Percentiles rank a stretch among this genome's conserved stretches.
phyloP scores from a whole-genome alignment of 108 stramenopile species.

The Pelagomonas calceolata region DNA sequence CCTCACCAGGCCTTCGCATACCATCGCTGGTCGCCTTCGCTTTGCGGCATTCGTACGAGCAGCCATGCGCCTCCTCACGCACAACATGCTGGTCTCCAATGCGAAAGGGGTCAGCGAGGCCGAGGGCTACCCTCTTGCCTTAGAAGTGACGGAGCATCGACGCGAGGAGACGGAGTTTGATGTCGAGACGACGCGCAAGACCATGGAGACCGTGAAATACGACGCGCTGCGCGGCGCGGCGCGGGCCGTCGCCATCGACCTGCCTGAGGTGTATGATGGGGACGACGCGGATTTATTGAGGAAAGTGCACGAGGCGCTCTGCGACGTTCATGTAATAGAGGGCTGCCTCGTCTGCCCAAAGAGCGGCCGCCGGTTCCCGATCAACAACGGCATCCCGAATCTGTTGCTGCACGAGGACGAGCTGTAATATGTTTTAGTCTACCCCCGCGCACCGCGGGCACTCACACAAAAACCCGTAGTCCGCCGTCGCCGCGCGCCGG shows the following conservation, averaged over 20 bases:
- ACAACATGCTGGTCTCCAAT: constrained; percentile 20
- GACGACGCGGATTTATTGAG: not conserved
- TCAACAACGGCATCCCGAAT: constrained; percentile 86
- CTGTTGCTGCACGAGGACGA: constrained; percentile 98
- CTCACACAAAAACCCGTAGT: constrained; percentile 67
- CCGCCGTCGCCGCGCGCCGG: constrained; percentile 42
- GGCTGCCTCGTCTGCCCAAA: constrained; percentile 76
- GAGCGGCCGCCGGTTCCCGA: constrained; percentile 75
- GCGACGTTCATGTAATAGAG: constrained; percentile 63
- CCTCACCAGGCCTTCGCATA: no score
- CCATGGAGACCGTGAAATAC: constrained; percentile 6
- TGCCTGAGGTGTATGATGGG: not conserved
- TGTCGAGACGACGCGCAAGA: not conserved
- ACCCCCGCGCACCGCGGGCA: constrained; percentile 47
- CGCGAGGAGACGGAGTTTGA: constrained; percentile 9
- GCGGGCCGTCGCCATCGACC: not conserved
- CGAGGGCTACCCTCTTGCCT: not conserved
- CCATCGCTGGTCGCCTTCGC: no score
- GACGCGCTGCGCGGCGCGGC: constrained; percentile 10
- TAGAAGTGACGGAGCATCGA: constrained; percentile 5
- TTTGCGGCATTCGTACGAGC: no score
- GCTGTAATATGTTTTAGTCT: no score
- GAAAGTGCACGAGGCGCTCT: no score
- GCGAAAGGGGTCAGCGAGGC: constrained; percentile 3
- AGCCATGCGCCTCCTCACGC: not conserved